Evolutionary conservation across 371 early-diverging fungal genomes (phyloP).

Genomic region (Umbelopsis sp.): DNA sequence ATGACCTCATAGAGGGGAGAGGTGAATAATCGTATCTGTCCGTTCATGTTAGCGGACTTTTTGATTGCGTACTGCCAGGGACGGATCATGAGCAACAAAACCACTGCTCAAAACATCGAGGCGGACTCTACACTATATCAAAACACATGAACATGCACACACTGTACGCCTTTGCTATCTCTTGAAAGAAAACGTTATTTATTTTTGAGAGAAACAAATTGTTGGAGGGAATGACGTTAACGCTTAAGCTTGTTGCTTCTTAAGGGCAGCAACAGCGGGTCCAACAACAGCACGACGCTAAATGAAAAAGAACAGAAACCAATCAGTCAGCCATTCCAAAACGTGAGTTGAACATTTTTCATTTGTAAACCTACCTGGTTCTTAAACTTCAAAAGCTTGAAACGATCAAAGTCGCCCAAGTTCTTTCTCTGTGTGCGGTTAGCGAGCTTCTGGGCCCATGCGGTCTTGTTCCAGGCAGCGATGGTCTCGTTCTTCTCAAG

Average conservation of each 20-base stretch:
- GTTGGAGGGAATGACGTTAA: constrained; percentile 18
- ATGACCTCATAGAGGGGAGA: no score
- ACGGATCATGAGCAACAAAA: no score
- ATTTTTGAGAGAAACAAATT: background rate
- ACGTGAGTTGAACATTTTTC: no score
- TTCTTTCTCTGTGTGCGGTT: constrained; percentile 77
- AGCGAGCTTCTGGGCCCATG: constrained; percentile 95
- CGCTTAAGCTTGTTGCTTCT: constrained; percentile 45
- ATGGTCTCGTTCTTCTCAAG: constrained; percentile 83
- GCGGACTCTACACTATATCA: no score
- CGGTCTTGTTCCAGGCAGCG: constrained; percentile 84
- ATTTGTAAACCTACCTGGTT: constrained; percentile 63
- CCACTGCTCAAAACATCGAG: no score
- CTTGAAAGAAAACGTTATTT: no score
- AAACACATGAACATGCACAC: no score
- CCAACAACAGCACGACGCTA: constrained; percentile 52
- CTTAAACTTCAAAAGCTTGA: constrained; percentile 90
- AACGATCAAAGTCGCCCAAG: constrained; percentile 96
- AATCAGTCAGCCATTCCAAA: background rate
- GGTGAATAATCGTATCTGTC: no score
- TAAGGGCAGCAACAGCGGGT: constrained; percentile 43
- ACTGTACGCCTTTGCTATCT: no score
- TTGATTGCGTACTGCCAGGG: no score
- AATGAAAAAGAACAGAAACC: background rate
- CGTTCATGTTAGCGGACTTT: no score